Evolutionary conservation across 1,284 basidiomycete genomes (phyloP), one percentile per base, ranked within the genome.

Genomic region (Xerocomus amazonicus): DNA sequence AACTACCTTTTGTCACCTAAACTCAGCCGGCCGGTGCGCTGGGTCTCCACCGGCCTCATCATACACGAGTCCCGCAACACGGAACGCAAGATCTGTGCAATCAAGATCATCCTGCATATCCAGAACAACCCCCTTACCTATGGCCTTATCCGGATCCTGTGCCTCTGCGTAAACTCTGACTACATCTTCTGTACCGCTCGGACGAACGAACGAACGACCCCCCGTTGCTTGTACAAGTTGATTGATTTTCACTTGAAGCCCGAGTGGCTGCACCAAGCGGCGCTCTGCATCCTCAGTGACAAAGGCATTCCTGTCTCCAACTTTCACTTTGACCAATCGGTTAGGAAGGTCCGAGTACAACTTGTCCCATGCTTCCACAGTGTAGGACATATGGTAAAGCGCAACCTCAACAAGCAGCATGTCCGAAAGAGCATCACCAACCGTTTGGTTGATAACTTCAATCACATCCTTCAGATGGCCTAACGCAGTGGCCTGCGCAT

Each of bases 131-230:
- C 73, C 46, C 85, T 66, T 56, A 94, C 93, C 88, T 65, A 96
- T 92, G 14, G 90, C 89, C 56, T 90, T 85, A 13, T 80, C 71
- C 48, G 79, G 79, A 37, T 83, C 75, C 35, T 75, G 77, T 2
- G 96, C 94, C 70, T 99, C 97, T 1, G 96, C 97, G 66, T 99
- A 99, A 8, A 99, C 95, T 54, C 97, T 80, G 10, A 99, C 97
- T 39, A 97, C 96, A 66, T 99, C 95, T 68, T 99, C 97, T 16
- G 97, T 99, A 10, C 97, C 97, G 70, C 93, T 97, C 1, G 97
- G 97, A 52, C 97, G 73, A 12, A 99, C 96, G 68, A 99, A 99
- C 26, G 89, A 83, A 42, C 97, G 80, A 1, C 95, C 97, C 31
- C 84, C 84, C 48, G 90, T 85, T 63, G 89, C 92, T 63, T 86